Conservation (phyloP, 352 stramenopile genomes). For the Nothophytophthora sp. region DNA sequence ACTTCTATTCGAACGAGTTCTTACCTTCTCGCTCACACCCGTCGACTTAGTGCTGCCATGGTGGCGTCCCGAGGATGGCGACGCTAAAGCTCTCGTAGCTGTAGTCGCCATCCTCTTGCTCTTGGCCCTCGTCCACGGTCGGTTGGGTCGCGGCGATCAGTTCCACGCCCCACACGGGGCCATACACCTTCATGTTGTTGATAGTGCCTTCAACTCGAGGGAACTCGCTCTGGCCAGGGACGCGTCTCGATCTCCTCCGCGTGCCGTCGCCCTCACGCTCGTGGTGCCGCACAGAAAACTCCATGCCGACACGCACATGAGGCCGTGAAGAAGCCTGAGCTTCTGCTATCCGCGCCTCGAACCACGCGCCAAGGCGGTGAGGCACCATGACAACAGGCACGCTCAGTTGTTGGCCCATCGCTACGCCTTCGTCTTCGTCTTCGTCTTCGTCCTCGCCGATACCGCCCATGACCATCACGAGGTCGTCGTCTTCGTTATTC, state of each 20-base stretch:
- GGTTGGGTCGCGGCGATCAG: constrained; percentile 19
- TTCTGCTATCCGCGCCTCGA: constrained; percentile 27
- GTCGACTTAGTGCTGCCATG: constrained; percentile 17
- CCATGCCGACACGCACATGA: constrained; percentile 34
- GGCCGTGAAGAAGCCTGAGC: constrained; percentile 14
- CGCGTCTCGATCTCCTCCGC: constrained; percentile 9
- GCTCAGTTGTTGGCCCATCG: constrained; percentile 12
- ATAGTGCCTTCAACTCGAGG: constrained; percentile 46
- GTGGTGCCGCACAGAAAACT: constrained; percentile 40
- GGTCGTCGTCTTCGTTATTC: constrained; percentile 61
- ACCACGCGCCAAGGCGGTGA: constrained; percentile 60
- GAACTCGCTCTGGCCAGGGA: constrained; percentile 21
- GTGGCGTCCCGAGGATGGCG: constrained; percentile 50
- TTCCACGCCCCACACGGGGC: constrained; percentile 60
- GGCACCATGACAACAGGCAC: constrained; percentile 72
- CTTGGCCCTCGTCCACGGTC: constrained; percentile 10
- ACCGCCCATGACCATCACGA: constrained; percentile 84
- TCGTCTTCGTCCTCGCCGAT: constrained; percentile 24
- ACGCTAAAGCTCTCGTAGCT: constrained; percentile 44
- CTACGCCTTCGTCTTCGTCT: too few relatives aligned
- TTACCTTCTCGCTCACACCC: constrained; percentile 7
- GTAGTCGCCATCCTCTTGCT: constrained; percentile 6
- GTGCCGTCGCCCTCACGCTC: constrained; percentile 8
- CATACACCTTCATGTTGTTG: constrained; percentile 48
- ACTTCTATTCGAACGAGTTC: constrained; percentile 26